A percentile compares a stretch with the other conserved stretches of the same genome.
These are phyloP conservation scores for Tetradesmus lagerheimii DNA, from an alignment of 139 green algal species.

Conservation along the genomic window DNA sequence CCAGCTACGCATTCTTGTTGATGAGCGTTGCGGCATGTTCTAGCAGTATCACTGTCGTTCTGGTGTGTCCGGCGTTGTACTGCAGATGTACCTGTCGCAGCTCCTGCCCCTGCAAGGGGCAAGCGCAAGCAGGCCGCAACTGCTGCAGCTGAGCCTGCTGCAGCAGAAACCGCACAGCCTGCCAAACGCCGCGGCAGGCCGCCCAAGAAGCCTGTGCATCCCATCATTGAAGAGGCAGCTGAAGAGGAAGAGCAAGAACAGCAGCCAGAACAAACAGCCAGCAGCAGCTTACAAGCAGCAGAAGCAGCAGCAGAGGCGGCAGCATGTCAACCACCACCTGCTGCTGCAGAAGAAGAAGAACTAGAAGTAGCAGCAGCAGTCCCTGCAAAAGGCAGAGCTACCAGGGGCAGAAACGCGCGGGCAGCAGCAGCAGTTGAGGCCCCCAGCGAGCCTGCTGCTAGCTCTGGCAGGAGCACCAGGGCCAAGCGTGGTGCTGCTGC, in stretches of 20 bases:
- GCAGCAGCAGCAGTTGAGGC: not conserved
- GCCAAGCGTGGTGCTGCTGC: not conserved
- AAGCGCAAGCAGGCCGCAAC: not conserved
- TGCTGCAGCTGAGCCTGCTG: not conserved
- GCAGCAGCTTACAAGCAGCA: not conserved
- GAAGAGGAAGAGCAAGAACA: conserved; percentile 12
- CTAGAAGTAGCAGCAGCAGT: not conserved
- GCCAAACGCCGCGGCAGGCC: not conserved
- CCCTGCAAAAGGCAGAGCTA: not conserved
- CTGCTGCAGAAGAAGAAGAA: conserved; percentile 1
- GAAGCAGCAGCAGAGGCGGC: conserved; percentile 2
- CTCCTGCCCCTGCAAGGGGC: not conserved
- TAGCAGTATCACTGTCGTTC: too few species aligned
- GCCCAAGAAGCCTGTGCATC: conserved; percentile 4
- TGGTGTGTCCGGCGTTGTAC: not conserved
- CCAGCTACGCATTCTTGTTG: too few species aligned
- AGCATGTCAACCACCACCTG: not conserved
- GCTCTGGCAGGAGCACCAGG: not conserved
- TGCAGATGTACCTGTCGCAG: not conserved
- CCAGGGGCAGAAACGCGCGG: not conserved
- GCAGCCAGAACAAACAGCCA: not conserved
- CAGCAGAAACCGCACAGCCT: not conserved
- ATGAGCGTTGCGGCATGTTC: too few species aligned
- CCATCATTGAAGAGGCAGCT: not conserved
- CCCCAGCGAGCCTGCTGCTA: not conserved